A percentile compares a stretch with the other conserved stretches of the same genome.
phyloP scores from a whole-genome alignment of 1,139 yeast species.

The Pichia terricola region DNA sequence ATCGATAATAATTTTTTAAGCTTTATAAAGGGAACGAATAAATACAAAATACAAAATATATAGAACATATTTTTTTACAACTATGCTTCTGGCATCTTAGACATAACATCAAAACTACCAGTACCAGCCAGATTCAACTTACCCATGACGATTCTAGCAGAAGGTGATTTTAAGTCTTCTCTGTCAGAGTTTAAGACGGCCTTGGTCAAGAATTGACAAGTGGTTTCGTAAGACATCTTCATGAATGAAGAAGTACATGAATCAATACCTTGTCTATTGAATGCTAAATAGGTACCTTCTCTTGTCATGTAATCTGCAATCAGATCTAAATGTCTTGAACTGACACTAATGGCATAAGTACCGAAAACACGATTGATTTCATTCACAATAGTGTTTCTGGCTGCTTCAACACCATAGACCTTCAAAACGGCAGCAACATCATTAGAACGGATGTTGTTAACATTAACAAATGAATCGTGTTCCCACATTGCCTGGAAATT shows the following conservation, averaged over 20 bases:
- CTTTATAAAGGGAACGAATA: not conserved
- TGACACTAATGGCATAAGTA: constrained; percentile 91
- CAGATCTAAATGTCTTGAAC: constrained; percentile 88
- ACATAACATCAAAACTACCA: constrained; percentile 85
- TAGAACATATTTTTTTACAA: too few relatives aligned
- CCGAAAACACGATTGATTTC: constrained; percentile 95
- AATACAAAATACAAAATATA: not conserved
- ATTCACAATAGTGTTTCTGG: constrained; percentile 91
- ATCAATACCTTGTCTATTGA: constrained; percentile 97
- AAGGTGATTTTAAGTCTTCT: constrained; percentile 85
- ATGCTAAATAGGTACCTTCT: constrained; percentile 93
- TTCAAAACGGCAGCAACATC: constrained; percentile 84
- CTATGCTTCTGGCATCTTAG: constrained; percentile 40
- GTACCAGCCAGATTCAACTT: constrained; percentile 90
- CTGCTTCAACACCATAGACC: constrained; percentile 98
- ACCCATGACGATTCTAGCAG: constrained; percentile 93
- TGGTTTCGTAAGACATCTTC: constrained; percentile 99
- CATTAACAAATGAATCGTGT: constrained; percentile 84
- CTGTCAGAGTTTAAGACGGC: constrained; percentile 89
- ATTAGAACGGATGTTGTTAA: constrained; percentile 80
- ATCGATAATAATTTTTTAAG: not conserved
- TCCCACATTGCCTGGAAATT: constrained; percentile 98
- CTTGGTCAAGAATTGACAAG: constrained; percentile 93
- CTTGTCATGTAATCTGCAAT: constrained; percentile 99
- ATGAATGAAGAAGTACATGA: constrained; percentile 89